Base-by-base conservation (phyloP, 2,329 filamentous ascomycete genomes). In the Colletotrichum spinosum region DNA sequence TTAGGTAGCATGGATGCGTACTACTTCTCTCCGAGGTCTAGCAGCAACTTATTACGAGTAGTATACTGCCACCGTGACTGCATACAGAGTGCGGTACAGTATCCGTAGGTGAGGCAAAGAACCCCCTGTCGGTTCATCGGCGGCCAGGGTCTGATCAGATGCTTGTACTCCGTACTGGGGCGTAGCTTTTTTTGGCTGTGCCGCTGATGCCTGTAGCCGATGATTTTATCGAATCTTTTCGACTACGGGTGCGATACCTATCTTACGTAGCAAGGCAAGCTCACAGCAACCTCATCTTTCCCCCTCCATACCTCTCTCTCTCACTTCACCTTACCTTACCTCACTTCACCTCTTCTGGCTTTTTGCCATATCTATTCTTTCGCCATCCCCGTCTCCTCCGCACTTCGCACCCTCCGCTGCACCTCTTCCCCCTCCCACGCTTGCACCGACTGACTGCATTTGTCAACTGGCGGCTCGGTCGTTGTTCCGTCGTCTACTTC, bases 171-270 rank as follows among this genome's bases (percentile, higher is more conserved):
- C 25, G 25, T 25, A 25, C 25, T 25, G 25, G 25, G 3, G 25
- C 3, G 25, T 25, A 25, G 25, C 25, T 4, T 4, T 25, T 25
- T 25, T 25, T 25, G 25, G 25, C 25, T 25, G 25, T 25, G 25
- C 25, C 25, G 38, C 46, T 65, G 58, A 65, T 61, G 52, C 58
- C 49, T 62, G 51, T 55, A 56, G 25, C 49, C 54, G 52, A 52
- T 66, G 59, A 66, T 66, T 63, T 62, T 56, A 37, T 62, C 34
- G 51, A 55, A 57, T 66, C 48, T 45, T 63, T 50, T 46, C 42
- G 15, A 53, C 35, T 52, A 39, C 46, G 41, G 35, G 44, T 48
- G 55, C 45, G 44, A 33, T 38, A 50, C 33, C 25, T 25, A 25
- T 25, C 25, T 25, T 25, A 25, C 25, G 25, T 25, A 25, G 25